phyloP scores from a whole-genome alignment of 768 basidiomycete species.

The Mrakia blollopis region DNA sequence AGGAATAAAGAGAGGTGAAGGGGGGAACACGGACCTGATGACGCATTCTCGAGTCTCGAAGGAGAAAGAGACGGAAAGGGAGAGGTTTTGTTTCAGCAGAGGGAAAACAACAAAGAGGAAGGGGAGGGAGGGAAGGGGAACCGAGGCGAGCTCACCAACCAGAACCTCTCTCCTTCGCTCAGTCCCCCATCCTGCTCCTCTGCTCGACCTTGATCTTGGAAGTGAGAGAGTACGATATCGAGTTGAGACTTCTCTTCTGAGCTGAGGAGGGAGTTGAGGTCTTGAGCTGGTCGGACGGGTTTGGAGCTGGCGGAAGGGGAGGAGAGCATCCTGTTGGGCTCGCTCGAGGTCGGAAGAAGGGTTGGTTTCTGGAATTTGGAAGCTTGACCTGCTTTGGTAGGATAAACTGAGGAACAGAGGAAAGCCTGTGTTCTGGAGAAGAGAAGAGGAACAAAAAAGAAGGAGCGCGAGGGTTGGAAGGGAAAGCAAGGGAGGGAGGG shows the following conservation, averaged over 20 bases:
- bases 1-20: neutral
- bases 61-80: neutral
- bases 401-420: too few relatives aligned
- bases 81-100: neutral
- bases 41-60: slow-evolving; percentile 10
- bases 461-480: too few relatives aligned
- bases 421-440: too few relatives aligned
- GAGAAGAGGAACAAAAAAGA: too few relatives aligned
- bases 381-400: neutral
- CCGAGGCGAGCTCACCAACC: slow-evolving; percentile 12
- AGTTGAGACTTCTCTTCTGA: neutral
- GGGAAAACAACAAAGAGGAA: neutral
- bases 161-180: slow-evolving; percentile 17
- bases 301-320: neutral
- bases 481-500: too few relatives aligned
- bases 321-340: neutral
- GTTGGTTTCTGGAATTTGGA: slow-evolving; percentile 10
- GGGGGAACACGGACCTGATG: neutral
- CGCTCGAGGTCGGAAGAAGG: neutral
- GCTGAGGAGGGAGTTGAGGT: slow-evolving; percentile 1
- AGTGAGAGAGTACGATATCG: neutral
- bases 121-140: neutral
- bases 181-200: neutral
- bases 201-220: neutral
- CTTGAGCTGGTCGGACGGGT: neutral